Base-by-base conservation (phyloP, 2,329 filamentous ascomycete genomes). In the Alternaria ventricosa region DNA sequence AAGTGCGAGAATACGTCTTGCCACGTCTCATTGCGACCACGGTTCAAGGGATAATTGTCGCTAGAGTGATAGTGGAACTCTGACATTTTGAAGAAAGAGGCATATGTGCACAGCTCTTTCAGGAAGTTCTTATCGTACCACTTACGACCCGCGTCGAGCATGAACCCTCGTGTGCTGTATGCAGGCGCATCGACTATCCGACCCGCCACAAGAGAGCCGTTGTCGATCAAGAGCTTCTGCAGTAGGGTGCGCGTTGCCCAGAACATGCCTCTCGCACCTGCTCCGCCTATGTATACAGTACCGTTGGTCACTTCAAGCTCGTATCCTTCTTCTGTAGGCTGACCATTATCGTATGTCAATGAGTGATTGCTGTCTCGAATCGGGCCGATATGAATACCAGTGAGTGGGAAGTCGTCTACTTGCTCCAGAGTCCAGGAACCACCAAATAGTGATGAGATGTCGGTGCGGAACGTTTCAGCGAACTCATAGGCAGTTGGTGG, bases 401-500 rank as follows among this genome's bases (percentile, higher is more conserved):
- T 73, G 3, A 63, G 53, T 0, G 82, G 79, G 12, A 81, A 67
- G 3, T 69, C 59, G 3, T 80, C 73, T 30, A 84, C 79, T 1
- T 68, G 65, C 44, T 81, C 67, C 15, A 87, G 69, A 2, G 78
- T 76, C 83, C 83, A 86, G 4, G 79, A 72, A 7, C 69, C 67
- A 18, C 81, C 79, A 1, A 84, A 82, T 4, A 84, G 59, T 10
- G 78, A 66, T 5, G 77, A 69, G 2, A 87, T 74, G 64, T 87
- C 85, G 4, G 80, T 68, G 22, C 75, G 69, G 60, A 87, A 86
- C 0, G 80, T 82, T 18, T 77, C 69, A 2, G 84, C 85, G 45
- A 87, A 87, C 4, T 86, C 82, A n/a, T 75, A 66, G 1, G 82
- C 83, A 0, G 81, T 82, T 0, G 85, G 85, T 1, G 85, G 85